Base-by-base conservation (phyloP, 768 basidiomycete genomes). In the Serendipita indica region DNA sequence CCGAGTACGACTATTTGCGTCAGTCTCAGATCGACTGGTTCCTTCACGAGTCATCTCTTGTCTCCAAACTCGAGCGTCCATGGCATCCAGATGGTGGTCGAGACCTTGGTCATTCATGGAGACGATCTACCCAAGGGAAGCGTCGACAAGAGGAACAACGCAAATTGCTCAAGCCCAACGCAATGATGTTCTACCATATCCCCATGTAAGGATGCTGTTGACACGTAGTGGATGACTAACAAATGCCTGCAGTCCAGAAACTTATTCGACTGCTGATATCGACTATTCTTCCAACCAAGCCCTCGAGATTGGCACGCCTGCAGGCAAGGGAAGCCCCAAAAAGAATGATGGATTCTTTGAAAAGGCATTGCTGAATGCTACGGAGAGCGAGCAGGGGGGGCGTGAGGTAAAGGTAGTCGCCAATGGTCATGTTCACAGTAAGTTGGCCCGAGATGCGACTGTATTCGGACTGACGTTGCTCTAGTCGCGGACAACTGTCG, bases 181-280 rank as follows among this genome's bases (percentile, higher is more conserved):
- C 90, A 0, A 69, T 98, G 64, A 88, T 90, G 86, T 96, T 94
- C 72, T 97, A 96, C 82, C 94, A 98, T 64, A 98, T 99, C 46
- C 94, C 94, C 57, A 67, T 97, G 84, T 89, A 67, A 20, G 83
- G 74, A 2, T 52, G 25, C 28, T 54, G 16, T 20, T 39, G 13
- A 39, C 18, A 18, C 18, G 12, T 12, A 39, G 12, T 39, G 12
- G 12, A 13, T 39, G 13, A 5, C 54, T 41, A 4, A 32, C 58
- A 10, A 20, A 41, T 35, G 18, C 6, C 2, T 25, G 13, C 63
- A 89, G 87, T 32, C 81, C 79, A 54, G 89, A 93, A 69, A 76
- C 89, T 1, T 93, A 88, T 67, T 66, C 68, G 1, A 72, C 72
- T n/a, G 72, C 87, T 0, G 92, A 97, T 68, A 71, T 67, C 12